Evolutionary conservation across 164 flowering plant species (phyloP).

Genomic region (Taxillus chinensis): DNA sequence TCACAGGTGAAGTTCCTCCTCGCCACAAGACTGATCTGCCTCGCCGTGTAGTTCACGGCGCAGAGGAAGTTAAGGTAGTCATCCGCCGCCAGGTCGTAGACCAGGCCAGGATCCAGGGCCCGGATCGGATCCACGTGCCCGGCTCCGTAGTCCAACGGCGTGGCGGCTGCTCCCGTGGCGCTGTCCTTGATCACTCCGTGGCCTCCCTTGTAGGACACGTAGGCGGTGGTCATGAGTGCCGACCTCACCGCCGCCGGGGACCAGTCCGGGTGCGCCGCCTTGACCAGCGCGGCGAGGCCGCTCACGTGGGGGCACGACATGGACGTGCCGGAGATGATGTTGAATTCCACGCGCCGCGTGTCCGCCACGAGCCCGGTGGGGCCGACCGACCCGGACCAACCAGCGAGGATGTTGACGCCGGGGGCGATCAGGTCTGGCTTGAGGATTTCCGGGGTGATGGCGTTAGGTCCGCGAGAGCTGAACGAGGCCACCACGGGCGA

Average conservation of each 20-base stretch:
- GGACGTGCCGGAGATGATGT: constrained; percentile 21
- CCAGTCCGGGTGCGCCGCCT: constrained; percentile 16
- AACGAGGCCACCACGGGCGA: constrained; percentile 16
- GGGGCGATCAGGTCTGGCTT: constrained; percentile 23
- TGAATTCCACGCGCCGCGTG: constrained; percentile 9
- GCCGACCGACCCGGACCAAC: constrained; percentile 10
- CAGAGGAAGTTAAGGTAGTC: constrained; percentile 17
- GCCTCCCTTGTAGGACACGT: constrained; percentile 5
- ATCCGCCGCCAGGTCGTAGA: constrained; percentile 8
- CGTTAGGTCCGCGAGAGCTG: constrained; percentile 16
- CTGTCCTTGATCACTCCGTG: constrained; percentile 8
- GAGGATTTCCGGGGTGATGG: constrained; percentile 6
- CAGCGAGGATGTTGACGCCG: constrained; percentile 20
- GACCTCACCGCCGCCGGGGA: constrained; percentile 18
- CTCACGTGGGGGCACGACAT: constrained; percentile 24
- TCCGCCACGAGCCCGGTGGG: constrained; percentile 7
- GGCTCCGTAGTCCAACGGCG: constrained; percentile 15
- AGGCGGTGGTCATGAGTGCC: constrained; percentile 24
- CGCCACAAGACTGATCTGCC: neutral
- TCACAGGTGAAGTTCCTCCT: neutral
- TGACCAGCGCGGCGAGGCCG: constrained; percentile 19
- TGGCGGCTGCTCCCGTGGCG: constrained; percentile 9
- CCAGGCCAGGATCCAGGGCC: constrained; percentile 18
- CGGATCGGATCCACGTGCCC: constrained; percentile 17
- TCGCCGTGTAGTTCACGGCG: constrained; percentile 2